A percentile compares a stretch with the other conserved stretches of the same genome.
These are phyloP conservation scores for Litchi chinensis DNA, from an alignment of 345 rosid genomes.

Conservation along the genomic window DNA sequence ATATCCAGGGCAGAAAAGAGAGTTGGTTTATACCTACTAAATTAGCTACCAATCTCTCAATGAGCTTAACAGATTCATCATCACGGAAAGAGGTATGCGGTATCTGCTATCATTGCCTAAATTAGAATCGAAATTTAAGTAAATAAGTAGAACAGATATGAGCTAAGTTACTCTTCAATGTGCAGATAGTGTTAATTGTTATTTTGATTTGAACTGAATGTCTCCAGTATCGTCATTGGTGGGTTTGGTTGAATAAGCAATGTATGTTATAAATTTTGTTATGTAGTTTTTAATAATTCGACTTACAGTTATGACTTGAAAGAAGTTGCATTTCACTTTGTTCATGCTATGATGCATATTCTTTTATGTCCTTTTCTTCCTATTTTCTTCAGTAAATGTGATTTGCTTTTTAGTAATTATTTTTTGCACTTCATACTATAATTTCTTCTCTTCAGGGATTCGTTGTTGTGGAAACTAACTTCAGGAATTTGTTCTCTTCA, in stretches of 20 bases:
- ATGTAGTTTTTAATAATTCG: background rate
- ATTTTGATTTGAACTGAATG: background rate
- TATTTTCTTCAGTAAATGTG: background rate
- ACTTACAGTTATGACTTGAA: constrained; percentile 2
- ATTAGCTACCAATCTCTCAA: constrained; percentile 84
- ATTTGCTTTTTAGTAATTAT: background rate
- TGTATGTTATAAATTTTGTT: background rate
- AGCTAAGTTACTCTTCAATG: background rate
- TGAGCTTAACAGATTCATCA: constrained; percentile 89
- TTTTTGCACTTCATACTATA: constrained; percentile 11
- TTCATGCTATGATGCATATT: background rate
- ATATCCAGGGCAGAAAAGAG: constrained; percentile 82
- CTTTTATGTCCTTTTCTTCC: background rate
- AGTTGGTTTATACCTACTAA: constrained; percentile 97
- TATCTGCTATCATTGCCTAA: constrained; percentile 1
- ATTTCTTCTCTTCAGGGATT: constrained; percentile 61
- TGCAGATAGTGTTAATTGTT: background rate
- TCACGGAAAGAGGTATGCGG: constrained; percentile 71
- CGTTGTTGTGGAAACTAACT: constrained; percentile 93
- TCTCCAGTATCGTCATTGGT: background rate
- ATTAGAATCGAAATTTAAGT: background rate
- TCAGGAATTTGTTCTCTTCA: no score
- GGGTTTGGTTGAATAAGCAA: background rate
- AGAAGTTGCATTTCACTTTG: background rate
- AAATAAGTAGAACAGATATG: background rate